Base-by-base conservation (phyloP, 2,329 filamentous ascomycete genomes). In the Aspergillus costaricaensis region DNA sequence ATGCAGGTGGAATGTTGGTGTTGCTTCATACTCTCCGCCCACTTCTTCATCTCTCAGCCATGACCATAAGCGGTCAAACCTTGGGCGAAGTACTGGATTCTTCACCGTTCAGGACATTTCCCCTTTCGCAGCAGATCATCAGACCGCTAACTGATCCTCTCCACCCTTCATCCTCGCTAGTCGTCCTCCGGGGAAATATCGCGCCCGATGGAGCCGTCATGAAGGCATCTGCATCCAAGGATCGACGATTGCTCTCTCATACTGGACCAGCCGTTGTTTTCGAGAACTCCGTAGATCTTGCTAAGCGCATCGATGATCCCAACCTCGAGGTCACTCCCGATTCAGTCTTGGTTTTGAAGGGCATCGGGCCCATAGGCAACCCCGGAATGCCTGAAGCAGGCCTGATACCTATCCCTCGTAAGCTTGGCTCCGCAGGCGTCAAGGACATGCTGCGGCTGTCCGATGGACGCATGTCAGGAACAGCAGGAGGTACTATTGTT, bases 391-490 rank as follows among this genome's bases (percentile, higher is more conserved):
- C 82, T 1, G 81, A 83, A 67, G 80, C 81, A 1, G 81, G 81
- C 0, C 69, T 83, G 8, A 81, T 83, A 25, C 82, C 81, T 0
- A 80, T 83, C 14, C 81, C 82, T 0, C 73, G 79, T 15, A 84
- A 83, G 60, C 71, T 85, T 2, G 79, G 73, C 6, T 69, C 68
- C 2, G 68, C 76, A 57, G 82, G 82, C 0, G 80, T 85, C 1
- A 76, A 73, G 25, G 82, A 85, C 65, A 85, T 85, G 82, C 67
- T 85, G 27, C 74, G 83, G 1, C 68, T 85, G 4, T 82, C 79
- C 0, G 83, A 86, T 70, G 83, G 83, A 1, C 73, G 83, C 21
- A 85, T 85, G 82, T 81, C 77, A 30, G 83, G 83, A 0, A 85
- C 83, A 3, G 83, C 83, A 2, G 83, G 83, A 0, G 83, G 83